These are phyloP conservation scores for Gossypium arboreum DNA, from an alignment of 345 rosid species.

Conservation along the genomic window DNA sequence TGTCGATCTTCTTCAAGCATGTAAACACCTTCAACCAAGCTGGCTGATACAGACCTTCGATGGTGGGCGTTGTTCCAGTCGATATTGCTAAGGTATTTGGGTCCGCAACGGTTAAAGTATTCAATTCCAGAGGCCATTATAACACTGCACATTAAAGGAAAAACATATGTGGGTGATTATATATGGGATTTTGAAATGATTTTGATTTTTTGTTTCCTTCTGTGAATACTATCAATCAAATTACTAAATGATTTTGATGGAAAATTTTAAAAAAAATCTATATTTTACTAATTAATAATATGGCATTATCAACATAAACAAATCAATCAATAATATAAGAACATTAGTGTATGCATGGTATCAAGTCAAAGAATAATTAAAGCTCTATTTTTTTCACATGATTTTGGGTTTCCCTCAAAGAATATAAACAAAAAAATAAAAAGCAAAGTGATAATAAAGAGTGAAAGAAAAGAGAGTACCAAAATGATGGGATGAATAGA, in stretches of 20 bases:
- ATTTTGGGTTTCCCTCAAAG: neutral
- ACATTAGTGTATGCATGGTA: neutral
- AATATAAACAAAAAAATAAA: neutral
- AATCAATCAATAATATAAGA: too few species aligned
- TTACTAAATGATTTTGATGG: too few species aligned
- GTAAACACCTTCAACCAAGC: conserved; percentile 72
- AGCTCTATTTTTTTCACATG: too few species aligned
- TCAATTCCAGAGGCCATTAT: conserved; percentile 39
- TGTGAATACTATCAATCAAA: too few species aligned
- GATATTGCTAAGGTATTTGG: conserved; percentile 30
- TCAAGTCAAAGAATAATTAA: neutral
- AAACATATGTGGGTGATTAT: too few species aligned
- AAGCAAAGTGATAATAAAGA: neutral
- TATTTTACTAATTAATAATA: neutral
- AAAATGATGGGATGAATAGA: neutral
- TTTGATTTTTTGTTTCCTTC: too few species aligned
- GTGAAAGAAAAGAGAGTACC: neutral
- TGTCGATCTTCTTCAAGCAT: conserved; percentile 76
- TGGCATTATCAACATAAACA: neutral
- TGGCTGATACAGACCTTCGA: conserved; percentile 62
- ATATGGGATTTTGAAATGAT: neutral
- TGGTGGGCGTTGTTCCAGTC: conserved; percentile 68
- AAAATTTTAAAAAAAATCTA: neutral
- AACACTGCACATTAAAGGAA: neutral
- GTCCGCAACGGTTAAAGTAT: conserved; percentile 32